A percentile compares a stretch with the other conserved stretches of the same genome.
phyloP scores from a whole-genome alignment of 495 filamentous ascomycete species.

The Talaromyces proteolyticus region DNA sequence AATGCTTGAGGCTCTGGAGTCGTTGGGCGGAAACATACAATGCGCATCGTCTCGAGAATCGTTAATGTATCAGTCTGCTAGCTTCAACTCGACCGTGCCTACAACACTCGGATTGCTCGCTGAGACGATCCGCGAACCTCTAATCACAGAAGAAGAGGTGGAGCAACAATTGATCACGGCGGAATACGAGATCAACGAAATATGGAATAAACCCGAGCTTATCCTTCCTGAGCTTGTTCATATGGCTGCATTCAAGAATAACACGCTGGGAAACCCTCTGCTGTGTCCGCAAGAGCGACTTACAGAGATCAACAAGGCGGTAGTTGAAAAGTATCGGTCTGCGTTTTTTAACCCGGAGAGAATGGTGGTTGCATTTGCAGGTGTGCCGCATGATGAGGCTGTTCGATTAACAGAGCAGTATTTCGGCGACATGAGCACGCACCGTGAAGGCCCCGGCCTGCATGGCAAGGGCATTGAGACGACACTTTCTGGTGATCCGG shows the following conservation, averaged over 20 bases:
- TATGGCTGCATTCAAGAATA: slow-evolving; percentile 88
- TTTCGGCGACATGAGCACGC: slow-evolving; percentile 84
- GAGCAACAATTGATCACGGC: slow-evolving; percentile 81
- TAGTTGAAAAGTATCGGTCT: slow-evolving; percentile 73
- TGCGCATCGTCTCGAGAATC: slow-evolving; percentile 93
- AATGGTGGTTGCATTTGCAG: slow-evolving; percentile 92
- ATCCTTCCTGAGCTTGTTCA: slow-evolving; percentile 95
- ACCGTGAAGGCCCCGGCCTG: slow-evolving; percentile 41
- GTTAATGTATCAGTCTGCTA: slow-evolving; percentile 97
- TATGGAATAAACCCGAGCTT: slow-evolving; percentile 95
- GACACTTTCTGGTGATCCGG: slow-evolving; percentile 43
- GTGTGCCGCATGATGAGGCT: slow-evolving; percentile 76
- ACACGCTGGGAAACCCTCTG: slow-evolving; percentile 91
- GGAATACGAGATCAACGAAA: slow-evolving; percentile 92
- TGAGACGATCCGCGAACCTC: slow-evolving; percentile 87
- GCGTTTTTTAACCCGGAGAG: slow-evolving; percentile 83
- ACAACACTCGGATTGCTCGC: slow-evolving; percentile 79
- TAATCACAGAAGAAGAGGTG: slow-evolving; percentile 88
- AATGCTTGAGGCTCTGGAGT: slow-evolving; percentile 81
- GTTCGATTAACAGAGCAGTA: slow-evolving; percentile 73
- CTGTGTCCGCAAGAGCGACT: slow-evolving; percentile 85
- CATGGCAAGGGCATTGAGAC: slow-evolving; percentile 52
- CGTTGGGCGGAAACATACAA: slow-evolving; percentile 89
- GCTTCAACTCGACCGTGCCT: slow-evolving; percentile 90
- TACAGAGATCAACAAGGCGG: slow-evolving; percentile 62